A percentile compares a stretch with the other conserved stretches of the same genome.
phyloP scores from a whole-genome alignment of 2,329 filamentous ascomycete species.

The Hawksworthiomyces lignivorus region DNA sequence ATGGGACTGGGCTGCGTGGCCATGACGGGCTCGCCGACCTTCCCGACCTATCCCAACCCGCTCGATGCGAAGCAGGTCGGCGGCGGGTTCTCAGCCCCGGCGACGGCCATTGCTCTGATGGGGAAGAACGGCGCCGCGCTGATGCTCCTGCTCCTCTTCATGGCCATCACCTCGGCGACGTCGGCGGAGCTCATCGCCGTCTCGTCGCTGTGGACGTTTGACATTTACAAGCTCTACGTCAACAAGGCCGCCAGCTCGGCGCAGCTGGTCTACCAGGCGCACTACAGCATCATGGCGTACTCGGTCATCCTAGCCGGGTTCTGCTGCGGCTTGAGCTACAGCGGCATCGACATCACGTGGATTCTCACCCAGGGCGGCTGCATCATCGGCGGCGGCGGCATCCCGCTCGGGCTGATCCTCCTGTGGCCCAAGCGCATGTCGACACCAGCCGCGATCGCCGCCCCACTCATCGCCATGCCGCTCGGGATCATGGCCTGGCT shows the following conservation, averaged over 20 bases:
- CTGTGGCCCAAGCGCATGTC: constrained; percentile 30
- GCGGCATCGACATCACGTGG: constrained; percentile 30
- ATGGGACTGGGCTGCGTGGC: constrained; percentile 29
- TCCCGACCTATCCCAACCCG: constrained; percentile 25
- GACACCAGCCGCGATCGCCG: constrained; percentile 25
- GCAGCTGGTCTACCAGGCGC: constrained; percentile 24
- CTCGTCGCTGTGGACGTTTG: constrained; percentile 30
- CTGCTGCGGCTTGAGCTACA: constrained; percentile 29
- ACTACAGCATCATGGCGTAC: constrained; percentile 26
- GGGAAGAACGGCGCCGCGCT: constrained; percentile 27
- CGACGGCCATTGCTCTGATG: constrained; percentile 27
- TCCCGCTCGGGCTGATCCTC: constrained; percentile 28
- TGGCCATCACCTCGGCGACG: constrained; percentile 37
- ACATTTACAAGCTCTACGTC: constrained; percentile 31
- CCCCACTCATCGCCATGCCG: constrained; percentile 27
- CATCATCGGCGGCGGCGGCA: constrained; percentile 30
- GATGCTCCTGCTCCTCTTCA: constrained; percentile 35
- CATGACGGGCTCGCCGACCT: constrained; percentile 18
- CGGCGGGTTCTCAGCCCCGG: constrained; percentile 24
- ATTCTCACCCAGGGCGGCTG: constrained; percentile 31
- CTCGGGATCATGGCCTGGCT: constrained; percentile 30
- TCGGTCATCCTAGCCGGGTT: constrained; percentile 25
- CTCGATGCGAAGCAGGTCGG: constrained; percentile 22
- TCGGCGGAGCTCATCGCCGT: constrained; percentile 35
- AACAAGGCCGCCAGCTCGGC: constrained; percentile 18